Evolutionary conservation across 306 rosid species (phyloP), one percentile per base, ranked within the genome.

Genomic region (Argentina anserina): DNA sequence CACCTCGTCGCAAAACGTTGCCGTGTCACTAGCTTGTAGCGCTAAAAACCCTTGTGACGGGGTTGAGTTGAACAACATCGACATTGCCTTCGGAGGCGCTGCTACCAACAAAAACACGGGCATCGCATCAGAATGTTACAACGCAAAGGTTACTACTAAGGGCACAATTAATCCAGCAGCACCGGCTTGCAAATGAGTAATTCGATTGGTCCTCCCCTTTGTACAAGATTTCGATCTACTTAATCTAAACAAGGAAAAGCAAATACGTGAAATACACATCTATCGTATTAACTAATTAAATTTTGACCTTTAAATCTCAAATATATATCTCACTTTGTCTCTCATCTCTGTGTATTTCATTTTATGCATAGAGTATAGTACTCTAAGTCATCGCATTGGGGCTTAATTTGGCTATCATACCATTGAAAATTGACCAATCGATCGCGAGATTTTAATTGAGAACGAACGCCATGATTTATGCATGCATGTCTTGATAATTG

Each of bases 1-100:
- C 25, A 76, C 88, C 0, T 76, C 95, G 3, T 13, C 31, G 12
- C 73, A 89, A 9, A 82, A 85, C 26, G 25, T 81, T 15, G 85
- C 85, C 0, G 81, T 91, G 12, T 75, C 86, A 18, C 74, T 91
- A 10, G 78, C 68, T 20, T 91, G 97, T 76, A 91, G 97, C 67
- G 13, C 69, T 1, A 5, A 0, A 31, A 63, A 77, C 26, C 97
- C 97, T 0, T 91, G 97, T 49, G 59, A 70, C 0, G 81, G 60
- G 3, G 43, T 88, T 67, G 89, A 85, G 70, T 2, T 91, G 47
- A 45, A 64, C 0, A 55, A 89, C 55, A 63, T 91, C n/a, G 41
- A 85, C 49, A 76, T 91, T 77, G 3, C 74, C 46, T 85, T 65
- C 34, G 1, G 13, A 0, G 92, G 89, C 0, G 0, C 6, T 9